Percentiles rank a stretch among this genome's conserved stretches.
Conservation (phyloP, 108 stramenopile genomes). For the Cyclotella kingstonii region DNA sequence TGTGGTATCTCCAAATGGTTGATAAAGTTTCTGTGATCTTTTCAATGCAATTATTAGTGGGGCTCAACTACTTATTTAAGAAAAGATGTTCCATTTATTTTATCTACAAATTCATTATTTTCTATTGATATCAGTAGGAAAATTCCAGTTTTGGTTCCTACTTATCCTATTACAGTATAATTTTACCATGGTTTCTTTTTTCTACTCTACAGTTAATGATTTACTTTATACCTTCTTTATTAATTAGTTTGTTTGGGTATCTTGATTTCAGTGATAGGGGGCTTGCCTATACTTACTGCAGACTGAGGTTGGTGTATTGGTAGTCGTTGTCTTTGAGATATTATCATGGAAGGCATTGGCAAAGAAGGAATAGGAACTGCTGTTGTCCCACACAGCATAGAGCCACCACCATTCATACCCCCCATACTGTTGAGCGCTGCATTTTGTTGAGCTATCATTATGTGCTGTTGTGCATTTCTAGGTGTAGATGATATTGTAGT, state of each 20-base stretch:
- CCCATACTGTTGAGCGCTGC: not conserved
- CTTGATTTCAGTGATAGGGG: constrained; percentile 11
- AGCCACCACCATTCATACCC: constrained; percentile 8
- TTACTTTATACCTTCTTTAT: not conserved
- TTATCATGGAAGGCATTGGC: not conserved
- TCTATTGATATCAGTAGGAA: not conserved
- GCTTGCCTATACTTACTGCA: not conserved
- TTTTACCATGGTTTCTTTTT: not conserved
- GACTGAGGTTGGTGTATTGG: not conserved
- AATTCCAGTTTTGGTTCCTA: too few species aligned
- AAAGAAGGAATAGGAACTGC: too few species aligned
- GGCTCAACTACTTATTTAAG: too few species aligned
- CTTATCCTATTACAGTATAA: too few species aligned
- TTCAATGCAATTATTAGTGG: too few species aligned
- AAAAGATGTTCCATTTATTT: too few species aligned
- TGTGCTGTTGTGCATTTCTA: not conserved
- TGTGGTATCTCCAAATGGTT: too few species aligned
- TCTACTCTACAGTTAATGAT: not conserved
- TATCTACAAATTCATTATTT: not conserved
- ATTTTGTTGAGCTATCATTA: constrained; percentile 6
- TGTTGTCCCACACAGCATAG: not conserved
- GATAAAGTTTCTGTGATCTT: too few species aligned
- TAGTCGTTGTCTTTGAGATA: constrained; percentile 1
- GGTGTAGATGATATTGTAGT: not conserved
- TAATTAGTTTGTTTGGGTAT: too few species aligned